A percentile compares a stretch with the other conserved stretches of the same genome.
phyloP scores from a whole-genome alignment of 2,329 filamentous ascomycete genomes.

The Claviceps maximensis region DNA sequence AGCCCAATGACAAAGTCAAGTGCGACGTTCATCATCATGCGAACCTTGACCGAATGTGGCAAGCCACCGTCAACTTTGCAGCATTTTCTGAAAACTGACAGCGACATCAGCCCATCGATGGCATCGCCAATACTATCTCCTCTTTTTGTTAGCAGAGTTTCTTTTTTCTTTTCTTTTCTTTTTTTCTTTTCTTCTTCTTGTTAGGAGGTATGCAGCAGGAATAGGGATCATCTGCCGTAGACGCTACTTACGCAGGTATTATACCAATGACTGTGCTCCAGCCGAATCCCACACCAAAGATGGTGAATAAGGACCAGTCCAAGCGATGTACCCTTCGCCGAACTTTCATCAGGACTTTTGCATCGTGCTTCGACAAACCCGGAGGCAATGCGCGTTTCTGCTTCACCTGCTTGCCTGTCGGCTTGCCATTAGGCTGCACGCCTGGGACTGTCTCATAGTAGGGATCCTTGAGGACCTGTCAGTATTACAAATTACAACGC shows the following conservation, averaged over 20 bases:
- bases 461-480: slow-evolving; percentile 52
- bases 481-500: slow-evolving; percentile 12
- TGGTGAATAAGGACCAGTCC: slow-evolving; percentile 72
- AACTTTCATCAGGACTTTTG: slow-evolving; percentile 68
- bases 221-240: neutral
- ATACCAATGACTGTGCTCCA: slow-evolving; percentile 81
- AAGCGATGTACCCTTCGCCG: slow-evolving; percentile 75
- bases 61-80: slow-evolving; percentile 65
- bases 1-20: slow-evolving; percentile 64
- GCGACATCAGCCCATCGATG: slow-evolving; percentile 58
- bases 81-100: slow-evolving; percentile 63
- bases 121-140: slow-evolving; percentile 56
- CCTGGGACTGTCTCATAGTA: slow-evolving; percentile 77
- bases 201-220: too few relatives aligned
- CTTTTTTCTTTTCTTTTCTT: neutral
- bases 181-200: too few relatives aligned
- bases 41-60: slow-evolving; percentile 41
- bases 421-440: slow-evolving; percentile 51
- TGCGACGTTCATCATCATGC: slow-evolving; percentile 71
- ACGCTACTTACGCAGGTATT: slow-evolving; percentile 56
- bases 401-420: slow-evolving; percentile 63
- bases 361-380: slow-evolving; percentile 74
- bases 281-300: slow-evolving; percentile 72
- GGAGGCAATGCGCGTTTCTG: slow-evolving; percentile 72
- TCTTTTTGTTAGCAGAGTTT: neutral